Evolutionary conservation across 225 moss, liverwort and hornwort species (phyloP).

Genomic region (Asterella californica): DNA sequence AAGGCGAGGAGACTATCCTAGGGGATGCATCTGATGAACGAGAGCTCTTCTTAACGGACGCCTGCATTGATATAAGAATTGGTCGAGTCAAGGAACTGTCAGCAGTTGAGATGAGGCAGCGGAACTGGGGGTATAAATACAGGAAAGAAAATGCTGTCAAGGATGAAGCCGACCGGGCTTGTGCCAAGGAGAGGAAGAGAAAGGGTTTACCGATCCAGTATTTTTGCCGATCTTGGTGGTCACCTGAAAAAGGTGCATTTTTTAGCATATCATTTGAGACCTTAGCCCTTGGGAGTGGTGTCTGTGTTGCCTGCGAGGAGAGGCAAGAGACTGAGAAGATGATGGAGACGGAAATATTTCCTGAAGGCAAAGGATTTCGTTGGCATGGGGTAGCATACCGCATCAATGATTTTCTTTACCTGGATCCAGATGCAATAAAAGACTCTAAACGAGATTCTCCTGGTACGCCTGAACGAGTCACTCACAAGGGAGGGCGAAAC

Average conservation of each 20-base stretch:
- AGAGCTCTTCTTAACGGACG: constrained; percentile 72
- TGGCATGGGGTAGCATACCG: constrained; percentile 71
- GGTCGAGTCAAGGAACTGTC: constrained; percentile 41
- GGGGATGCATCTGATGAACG: constrained; percentile 76
- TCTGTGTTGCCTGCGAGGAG: constrained; percentile 57
- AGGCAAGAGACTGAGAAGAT: constrained; percentile 49
- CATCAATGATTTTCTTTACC: constrained; percentile 65
- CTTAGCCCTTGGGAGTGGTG: constrained; percentile 58
- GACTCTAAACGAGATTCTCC: constrained; percentile 22
- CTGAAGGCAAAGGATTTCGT: constrained; percentile 60
- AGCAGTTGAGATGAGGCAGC: constrained; percentile 49
- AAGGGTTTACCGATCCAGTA: constrained; percentile 56
- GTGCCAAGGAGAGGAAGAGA: constrained; percentile 53
- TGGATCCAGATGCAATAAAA: constrained; percentile 65
- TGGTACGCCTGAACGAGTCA: constrained; percentile 30
- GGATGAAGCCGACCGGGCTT: constrained; percentile 62
- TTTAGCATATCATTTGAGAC: constrained; percentile 51
- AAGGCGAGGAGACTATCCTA: constrained; percentile 66
- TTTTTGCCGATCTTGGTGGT: constrained; percentile 71
- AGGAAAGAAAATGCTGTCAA: constrained; percentile 61
- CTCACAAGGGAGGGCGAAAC: constrained; percentile 86
- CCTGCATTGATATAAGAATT: constrained; percentile 73
- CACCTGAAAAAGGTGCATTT: constrained; percentile 79
- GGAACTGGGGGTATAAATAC: constrained; percentile 57
- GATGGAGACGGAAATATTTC: constrained; percentile 39